Base-by-base conservation (phyloP, 208 protist species). In the Crithidia brevicula region DNA sequence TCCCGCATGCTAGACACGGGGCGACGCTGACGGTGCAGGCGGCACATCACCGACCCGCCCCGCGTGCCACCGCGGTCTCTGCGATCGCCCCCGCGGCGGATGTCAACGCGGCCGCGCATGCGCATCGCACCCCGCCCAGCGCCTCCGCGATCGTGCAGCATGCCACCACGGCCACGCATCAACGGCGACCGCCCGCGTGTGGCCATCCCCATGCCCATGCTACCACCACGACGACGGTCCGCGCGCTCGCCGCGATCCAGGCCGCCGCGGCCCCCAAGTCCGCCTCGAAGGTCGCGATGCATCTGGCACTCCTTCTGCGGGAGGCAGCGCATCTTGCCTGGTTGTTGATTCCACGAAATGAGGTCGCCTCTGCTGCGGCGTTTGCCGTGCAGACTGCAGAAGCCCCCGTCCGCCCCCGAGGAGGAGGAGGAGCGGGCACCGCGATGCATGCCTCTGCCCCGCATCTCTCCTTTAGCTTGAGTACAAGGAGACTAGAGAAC, bases 1-100 rank as follows among this genome's bases (percentile, higher is more conserved):
- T 93, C 78, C n/a, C 78, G 73, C 91, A 94, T 92, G 25, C 89
- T 79, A 50, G 71, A 20, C 22, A 79, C 50, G 28, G 83, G 85
- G 51, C 91, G 88, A 7, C 79, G 70, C 20, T 82, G 79, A 38
- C 85, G 81, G 59, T 96, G 91, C 49, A 89, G 25, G 61, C 79
- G 74, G 76, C 91, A 96, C 36, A 83, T 45, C 30, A 68, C 81
- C 18, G 54, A 88, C 80, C 66, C 85, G 79, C 36, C 76, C 33
- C 18, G 57, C 57, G 45, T 79, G 86, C 43, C 83, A 74, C 70
- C 89, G 62, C 57, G 75, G 46, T 67, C 77, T 69, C 59, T 72
- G 56, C 33, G 82, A 56, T 47, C 76, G 61, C n/a, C 42, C 9
- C 16, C n/a, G 42, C 58, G 34, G 43, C 58, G 34, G 28, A 52